These are phyloP conservation scores for Halophytophthora polymorphica DNA, from an alignment of 352 stramenopile species.

Conservation along the genomic window DNA sequence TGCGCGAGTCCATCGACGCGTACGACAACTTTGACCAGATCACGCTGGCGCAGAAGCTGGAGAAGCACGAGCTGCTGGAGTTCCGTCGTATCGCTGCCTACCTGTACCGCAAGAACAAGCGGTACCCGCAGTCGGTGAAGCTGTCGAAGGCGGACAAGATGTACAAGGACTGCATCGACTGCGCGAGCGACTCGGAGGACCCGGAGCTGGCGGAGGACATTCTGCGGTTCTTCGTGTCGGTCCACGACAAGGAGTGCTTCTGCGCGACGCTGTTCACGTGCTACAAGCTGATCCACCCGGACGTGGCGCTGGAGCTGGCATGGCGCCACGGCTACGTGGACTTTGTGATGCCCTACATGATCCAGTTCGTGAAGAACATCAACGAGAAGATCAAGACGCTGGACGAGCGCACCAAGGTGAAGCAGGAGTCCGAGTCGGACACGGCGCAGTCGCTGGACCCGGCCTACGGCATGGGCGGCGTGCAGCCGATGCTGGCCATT, in stretches of 20 bases:
- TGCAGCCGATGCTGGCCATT: slow-evolving; percentile 81
- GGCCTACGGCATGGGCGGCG: slow-evolving; percentile 70
- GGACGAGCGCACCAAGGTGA: slow-evolving; percentile 85
- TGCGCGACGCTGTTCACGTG: slow-evolving; percentile 98
- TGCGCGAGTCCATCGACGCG: slow-evolving; percentile 97
- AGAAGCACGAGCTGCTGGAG: slow-evolving; percentile 99
- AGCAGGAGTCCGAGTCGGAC: slow-evolving; percentile 69
- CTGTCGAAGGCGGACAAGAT: slow-evolving; percentile 99
- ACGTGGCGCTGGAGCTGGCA: slow-evolving; percentile 98
- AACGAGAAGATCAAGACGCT: slow-evolving; percentile 94
- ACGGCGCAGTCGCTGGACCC: slow-evolving; percentile 52
- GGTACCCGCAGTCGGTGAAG: slow-evolving; percentile 96
- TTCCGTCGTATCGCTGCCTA: slow-evolving; percentile 99
- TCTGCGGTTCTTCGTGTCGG: slow-evolving; percentile 98
- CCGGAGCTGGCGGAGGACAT: slow-evolving; percentile 96
- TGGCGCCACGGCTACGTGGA: slow-evolving; percentile 99
- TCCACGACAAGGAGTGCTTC: slow-evolving; percentile 99
- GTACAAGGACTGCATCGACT: slow-evolving; percentile 99
- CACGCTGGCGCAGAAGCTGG: slow-evolving; percentile 96
- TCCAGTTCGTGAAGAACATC: slow-evolving; percentile 98
- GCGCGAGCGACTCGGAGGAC: slow-evolving; percentile 95
- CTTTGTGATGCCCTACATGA: slow-evolving; percentile 99
- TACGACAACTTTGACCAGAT: slow-evolving; percentile 99
- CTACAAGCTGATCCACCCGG: slow-evolving; percentile 98
- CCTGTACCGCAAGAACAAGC: slow-evolving; percentile 99